Evolutionary conservation across 2,329 filamentous ascomycete species (phyloP), one percentile per base, ranked within the genome.

Genomic region (Penicillium sp.): DNA sequence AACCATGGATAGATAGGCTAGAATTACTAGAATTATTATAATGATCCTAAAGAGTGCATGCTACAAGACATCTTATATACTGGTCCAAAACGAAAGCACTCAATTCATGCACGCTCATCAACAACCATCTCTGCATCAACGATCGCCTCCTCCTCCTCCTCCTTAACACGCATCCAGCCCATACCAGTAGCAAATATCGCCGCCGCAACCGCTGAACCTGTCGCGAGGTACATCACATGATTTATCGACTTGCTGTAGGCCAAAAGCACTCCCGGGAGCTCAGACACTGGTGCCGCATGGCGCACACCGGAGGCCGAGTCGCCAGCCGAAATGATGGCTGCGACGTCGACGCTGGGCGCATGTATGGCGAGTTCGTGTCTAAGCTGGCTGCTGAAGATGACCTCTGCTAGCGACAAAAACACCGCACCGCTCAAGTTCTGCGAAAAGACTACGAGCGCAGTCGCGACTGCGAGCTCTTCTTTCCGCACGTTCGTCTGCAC

Each of bases 261-360:
- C 24, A 56, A 57, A 43, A 75, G 50, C 5, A 76, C 65, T 0
- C 65, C 68, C 0, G 61, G 55, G 3, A 50, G 14, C 3, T 74
- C 12, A 18, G 20, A 14, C 38, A 43, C 7, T 5, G n/a, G 20
- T 24, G 48, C 43, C 16, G 9, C 23, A 11, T 16, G 11, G 12
- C 47, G 42, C 16, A 51, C 30, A 26, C 40, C 28, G 11, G 28
- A n/a, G n/a, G 21, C n/a, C 9, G 35, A 38, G 2, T 74, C 76
- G 1, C 73, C 74, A 4, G 66, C 52, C 5, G 28, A 43, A 18
- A 47, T 24, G 33, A 60, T 24, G 35, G 47, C 23, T 28, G 28
- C n/a, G 3, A 33, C 8, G 33, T 59, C 35, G 18, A 60, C 50
- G 12, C 38, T 47, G 11, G 62, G 59, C 14, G 45, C 52, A 16